Conservation (phyloP, 1,284 basidiomycete species). For the Sporisorium scitamineum region DNA sequence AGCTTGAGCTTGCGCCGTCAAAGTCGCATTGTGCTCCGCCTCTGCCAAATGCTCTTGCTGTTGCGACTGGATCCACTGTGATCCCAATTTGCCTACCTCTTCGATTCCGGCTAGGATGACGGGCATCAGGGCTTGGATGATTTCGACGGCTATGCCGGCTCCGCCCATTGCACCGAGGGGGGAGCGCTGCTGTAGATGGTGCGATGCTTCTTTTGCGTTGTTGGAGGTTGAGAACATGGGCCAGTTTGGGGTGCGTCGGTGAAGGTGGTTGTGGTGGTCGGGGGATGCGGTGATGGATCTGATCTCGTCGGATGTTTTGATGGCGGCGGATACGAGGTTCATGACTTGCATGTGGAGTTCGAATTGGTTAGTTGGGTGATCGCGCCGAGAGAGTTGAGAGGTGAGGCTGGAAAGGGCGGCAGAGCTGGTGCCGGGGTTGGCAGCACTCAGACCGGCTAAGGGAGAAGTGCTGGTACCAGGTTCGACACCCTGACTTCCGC, state of each 20-base stretch:
- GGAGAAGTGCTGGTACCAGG: too few species aligned
- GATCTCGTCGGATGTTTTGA: slow-evolving; percentile 1
- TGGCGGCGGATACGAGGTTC: neutral
- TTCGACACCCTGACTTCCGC: too few species aligned
- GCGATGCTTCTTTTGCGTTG: too few species aligned
- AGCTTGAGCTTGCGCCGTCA: neutral
- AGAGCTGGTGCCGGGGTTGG: neutral
- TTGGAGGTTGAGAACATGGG: too few species aligned
- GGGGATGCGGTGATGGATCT: neutral
- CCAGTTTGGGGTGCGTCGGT: too few species aligned
- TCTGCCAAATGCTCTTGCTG: too few species aligned
- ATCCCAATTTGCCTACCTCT: slow-evolving; percentile 3
- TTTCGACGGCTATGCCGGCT: neutral
- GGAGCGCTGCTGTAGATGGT: neutral
- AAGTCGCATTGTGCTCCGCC: neutral
- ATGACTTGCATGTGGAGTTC: neutral
- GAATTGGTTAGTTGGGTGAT: neutral
- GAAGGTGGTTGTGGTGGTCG: neutral
- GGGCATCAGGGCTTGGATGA: slow-evolving; percentile 4
- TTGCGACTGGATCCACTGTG: neutral
- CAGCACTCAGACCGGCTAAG: too few species aligned
- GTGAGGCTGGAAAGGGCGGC: neutral
- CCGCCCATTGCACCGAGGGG: neutral
- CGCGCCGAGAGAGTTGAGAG: neutral
- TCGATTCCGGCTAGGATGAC: slow-evolving; percentile 9